Evolutionary conservation across 2,329 filamentous ascomycete genomes (phyloP), one percentile per base, ranked within the genome.

Genomic region (Neonectria neomacrospora): DNA sequence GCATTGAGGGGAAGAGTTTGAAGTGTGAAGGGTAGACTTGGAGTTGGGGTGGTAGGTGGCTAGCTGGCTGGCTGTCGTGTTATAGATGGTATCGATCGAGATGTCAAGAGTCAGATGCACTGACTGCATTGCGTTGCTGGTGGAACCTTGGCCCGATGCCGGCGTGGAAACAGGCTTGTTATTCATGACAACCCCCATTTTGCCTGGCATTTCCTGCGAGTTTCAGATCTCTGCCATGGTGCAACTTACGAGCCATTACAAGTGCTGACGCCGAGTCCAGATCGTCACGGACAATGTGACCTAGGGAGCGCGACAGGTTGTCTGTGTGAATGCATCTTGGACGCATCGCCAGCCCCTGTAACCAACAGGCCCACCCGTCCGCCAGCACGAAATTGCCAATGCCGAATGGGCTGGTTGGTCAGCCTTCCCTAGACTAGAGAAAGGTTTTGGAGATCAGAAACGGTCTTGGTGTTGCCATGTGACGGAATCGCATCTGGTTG

Each of bases 391-490:
- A 34, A 6, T 34, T 5, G 3, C 5, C 32, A 16, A 34, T 34
- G 32, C 32, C 32, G 12, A 5, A 34, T 34, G 32, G 32, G 2
- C 14, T 34, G 37, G 37, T 39, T 39, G 16, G 16, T 39, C 34
- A 4, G 16, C 12, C 14, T 30, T 10, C 23, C 18, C n/a, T 16
- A 26, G 18, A n/a, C 23, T 26, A 26, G 23, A 26, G 23, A 6
- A 6, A 9, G 44, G 14, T n/a, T 8, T 47, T 28, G 44, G 10
- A n/a, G 16, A 22, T 37, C 34, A 14, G 34, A 37, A n/a, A 37
- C 14, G 34, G 34, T n/a, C 41, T 45, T 20, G 30, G 41, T 58
- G 54, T 22, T 58, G 54, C 20, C 44, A 28, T 10, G 26, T 37
- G 14, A 37, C 34, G 16, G 14, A 37, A 37, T 16, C 7, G 34